Evolutionary conservation across 192 early-diverging fungal genomes (phyloP), one percentile per base, ranked within the genome.

Genomic region (Umbelopsis sp.): DNA sequence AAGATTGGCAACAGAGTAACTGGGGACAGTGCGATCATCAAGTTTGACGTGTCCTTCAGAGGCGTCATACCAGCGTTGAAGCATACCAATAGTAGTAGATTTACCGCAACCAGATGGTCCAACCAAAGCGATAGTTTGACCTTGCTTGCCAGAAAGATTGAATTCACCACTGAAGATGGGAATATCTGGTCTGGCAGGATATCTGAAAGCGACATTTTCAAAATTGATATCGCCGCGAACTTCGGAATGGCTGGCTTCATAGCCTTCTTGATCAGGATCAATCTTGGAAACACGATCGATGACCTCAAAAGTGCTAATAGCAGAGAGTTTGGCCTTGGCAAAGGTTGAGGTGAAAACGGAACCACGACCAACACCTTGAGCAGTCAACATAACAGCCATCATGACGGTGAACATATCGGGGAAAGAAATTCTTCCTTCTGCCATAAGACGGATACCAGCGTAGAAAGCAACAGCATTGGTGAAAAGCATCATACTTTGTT

Each of bases 21-120:
- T 71, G 7, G 79, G 71, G 30, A 95, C 82, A 61, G 88, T 76
- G 7, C 79, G 76, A 51, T 76, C 76, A 64, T 95, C 90, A 47
- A 94, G 75, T 9, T 48, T 69, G 37, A 91, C 84, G n/a, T 46
- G 37, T 21, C 95, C 95, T 12, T 66, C 72, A 27, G 55, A 25
- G 18, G 80, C 72, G 74, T 97, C 95, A 81, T 97, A 97, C 76
- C 90, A 91, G 0, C 95, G 90, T 74, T 95, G 85, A 22, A 90
- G 74, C 66, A 91, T 77, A 33, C 74, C 81, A 68, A 90, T 82
- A 18, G 84, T 84, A 0, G 91, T 91, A 0, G 85, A 87, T 71
- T 97, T 97, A 64, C 95, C 95, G 47, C 90, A 94, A 13, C 95
- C 95, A 4, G 91, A 93, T 7, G 88, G 81, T 2, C 96, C 96